Percentiles rank a stretch among this genome's conserved stretches.
phyloP scores from a whole-genome alignment of 2,329 filamentous ascomycete species.

The Alternaria infectoria region DNA sequence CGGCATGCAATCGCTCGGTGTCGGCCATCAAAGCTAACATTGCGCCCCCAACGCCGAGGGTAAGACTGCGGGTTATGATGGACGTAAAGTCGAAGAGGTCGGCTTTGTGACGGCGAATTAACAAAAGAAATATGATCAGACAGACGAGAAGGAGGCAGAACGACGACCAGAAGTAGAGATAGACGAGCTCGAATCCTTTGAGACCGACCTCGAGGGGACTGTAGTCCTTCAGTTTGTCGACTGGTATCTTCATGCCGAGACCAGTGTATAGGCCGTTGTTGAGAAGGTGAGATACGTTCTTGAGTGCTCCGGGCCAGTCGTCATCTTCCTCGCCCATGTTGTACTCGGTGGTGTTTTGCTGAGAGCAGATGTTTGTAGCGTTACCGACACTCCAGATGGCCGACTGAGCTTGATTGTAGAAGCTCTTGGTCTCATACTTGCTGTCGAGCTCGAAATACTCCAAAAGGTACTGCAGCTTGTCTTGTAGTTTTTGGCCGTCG shows the following conservation, averaged over 20 bases:
- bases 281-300: conserved; percentile 27
- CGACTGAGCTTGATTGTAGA: conserved; percentile 14
- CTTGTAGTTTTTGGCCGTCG: conserved; percentile 39
- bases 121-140: conserved; percentile 47
- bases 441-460: conserved; percentile 40
- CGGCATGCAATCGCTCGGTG: conserved; percentile 23
- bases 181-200: conserved; percentile 40
- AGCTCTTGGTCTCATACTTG: conserved; percentile 36
- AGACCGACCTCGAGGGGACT: conserved; percentile 35
- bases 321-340: background rate
- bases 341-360: conserved; percentile 23
- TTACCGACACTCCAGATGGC: conserved; percentile 37
- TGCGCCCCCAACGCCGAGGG: conserved; percentile 32
- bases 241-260: conserved; percentile 43
- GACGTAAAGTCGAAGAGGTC: conserved; percentile 51
- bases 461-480: conserved; percentile 31
- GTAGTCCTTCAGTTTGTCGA: conserved; percentile 33
- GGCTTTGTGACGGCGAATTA: conserved; percentile 49
- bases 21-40: conserved; percentile 41
- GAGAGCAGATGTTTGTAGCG: conserved; percentile 39
- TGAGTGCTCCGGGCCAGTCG: conserved; percentile 29
- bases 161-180: conserved; percentile 49
- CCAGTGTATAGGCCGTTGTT: conserved; percentile 42
- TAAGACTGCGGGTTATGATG: conserved; percentile 38
- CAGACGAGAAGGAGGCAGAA: conserved; percentile 47